Percentiles rank a stretch among this genome's conserved stretches.
Conservation (phyloP, 2,329 filamentous ascomycete species). For the Fusarium poae region DNA sequence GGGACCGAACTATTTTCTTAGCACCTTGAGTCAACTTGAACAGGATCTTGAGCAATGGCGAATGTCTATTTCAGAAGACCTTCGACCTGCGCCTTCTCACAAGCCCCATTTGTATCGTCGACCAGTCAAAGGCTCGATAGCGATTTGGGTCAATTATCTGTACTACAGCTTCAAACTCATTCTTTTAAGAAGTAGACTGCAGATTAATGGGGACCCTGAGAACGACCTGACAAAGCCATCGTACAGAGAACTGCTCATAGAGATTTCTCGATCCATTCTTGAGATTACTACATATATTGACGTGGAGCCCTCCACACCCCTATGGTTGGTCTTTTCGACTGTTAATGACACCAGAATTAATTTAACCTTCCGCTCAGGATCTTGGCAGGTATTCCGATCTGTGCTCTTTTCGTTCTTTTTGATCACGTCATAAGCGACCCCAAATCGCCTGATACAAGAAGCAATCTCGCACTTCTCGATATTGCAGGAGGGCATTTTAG, state of each 20-base stretch:
- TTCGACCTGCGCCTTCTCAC: not conserved
- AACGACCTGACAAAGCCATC: not conserved
- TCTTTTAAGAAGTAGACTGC: conserved; percentile 28
- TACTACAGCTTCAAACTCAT: conserved; percentile 41
- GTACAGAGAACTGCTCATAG: conserved; percentile 18
- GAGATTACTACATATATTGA: conserved; percentile 42
- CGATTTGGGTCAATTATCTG: conserved; percentile 39
- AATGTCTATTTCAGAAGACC: conserved; percentile 23
- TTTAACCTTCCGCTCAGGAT: conserved; percentile 22
- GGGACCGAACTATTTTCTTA: conserved; percentile 11
- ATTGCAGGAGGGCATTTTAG: conserved; percentile 43
- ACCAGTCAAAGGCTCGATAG: conserved; percentile 16
- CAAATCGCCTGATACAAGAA: conserved; percentile 25
- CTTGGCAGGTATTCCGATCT: conserved; percentile 37
- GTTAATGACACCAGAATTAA: too few species aligned
- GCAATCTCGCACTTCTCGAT: conserved; percentile 37
- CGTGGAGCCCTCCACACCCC: conserved; percentile 38
- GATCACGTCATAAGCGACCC: conserved; percentile 43
- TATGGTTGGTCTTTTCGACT: conserved; percentile 17
- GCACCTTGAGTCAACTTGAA: conserved; percentile 22
- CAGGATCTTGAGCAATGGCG: conserved; percentile 39
- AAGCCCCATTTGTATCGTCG: conserved; percentile 13
- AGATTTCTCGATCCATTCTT: conserved; percentile 32
- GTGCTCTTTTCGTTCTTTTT: conserved; percentile 42
- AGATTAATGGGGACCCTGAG: not conserved